Conservation (phyloP, 345 rosid species). For the Euclidium syriacum region DNA sequence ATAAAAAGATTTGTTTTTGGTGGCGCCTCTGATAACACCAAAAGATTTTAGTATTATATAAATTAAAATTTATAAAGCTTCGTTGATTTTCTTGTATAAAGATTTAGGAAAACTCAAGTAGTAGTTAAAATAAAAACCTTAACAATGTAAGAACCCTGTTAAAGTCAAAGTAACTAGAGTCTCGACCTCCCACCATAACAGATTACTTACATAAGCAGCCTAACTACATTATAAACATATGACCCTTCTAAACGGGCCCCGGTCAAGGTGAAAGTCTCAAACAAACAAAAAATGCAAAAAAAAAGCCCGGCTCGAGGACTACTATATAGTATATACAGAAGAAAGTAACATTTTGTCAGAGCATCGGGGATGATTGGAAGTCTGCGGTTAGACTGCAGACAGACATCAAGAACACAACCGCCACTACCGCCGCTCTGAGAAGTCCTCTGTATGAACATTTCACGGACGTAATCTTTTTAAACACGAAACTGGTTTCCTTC, state of each 20-base stretch:
- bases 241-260: neutral
- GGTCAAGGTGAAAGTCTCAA: neutral
- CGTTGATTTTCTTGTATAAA: too few relatives aligned
- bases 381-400: conserved; percentile 27
- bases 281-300: neutral
- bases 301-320: neutral
- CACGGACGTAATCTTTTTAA: conserved; percentile 19
- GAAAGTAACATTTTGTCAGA: neutral
- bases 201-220: too few relatives aligned
- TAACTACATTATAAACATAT: neutral
- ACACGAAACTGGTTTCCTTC: neutral
- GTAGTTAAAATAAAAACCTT: too few relatives aligned
- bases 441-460: conserved; percentile 23
- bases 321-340: neutral
- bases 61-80: too few relatives aligned
- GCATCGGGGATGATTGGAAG: conserved; percentile 5
- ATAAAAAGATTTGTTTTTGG: too few relatives aligned
- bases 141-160: neutral
- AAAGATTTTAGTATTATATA: too few relatives aligned
- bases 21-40: too few relatives aligned
- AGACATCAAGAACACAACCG: conserved; percentile 39
- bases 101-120: too few relatives aligned
- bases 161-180: neutral
- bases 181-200: neutral
- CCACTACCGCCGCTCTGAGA: conserved; percentile 35